A percentile compares a stretch with the other conserved stretches of the same genome.
phyloP scores from a whole-genome alignment of 192 early-diverging fungal genomes.

The Coemansia pectinata region DNA sequence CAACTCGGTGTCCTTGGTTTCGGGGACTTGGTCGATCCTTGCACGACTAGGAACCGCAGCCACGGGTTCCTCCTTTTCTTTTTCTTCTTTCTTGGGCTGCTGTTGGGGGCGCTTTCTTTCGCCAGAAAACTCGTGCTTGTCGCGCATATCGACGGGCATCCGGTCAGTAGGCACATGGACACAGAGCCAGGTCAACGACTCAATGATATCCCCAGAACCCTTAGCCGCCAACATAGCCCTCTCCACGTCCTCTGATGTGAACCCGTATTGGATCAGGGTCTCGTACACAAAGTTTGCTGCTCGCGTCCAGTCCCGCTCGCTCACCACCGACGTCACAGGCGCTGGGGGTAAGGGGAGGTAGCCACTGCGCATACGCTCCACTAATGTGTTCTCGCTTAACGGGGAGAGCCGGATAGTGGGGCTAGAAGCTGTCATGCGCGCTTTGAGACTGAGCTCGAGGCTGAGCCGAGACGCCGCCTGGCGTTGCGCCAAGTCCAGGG shows the following conservation, averaged over 20 bases:
- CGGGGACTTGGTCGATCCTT: neutral
- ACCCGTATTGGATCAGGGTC: constrained; percentile 18
- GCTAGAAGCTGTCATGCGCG: neutral
- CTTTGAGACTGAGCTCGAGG: constrained; percentile 15
- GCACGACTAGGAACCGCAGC: neutral
- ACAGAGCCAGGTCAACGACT: constrained; percentile 33
- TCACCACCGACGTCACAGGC: neutral
- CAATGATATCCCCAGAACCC: constrained; percentile 22
- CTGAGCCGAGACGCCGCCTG: constrained; percentile 19
- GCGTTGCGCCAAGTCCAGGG: constrained; percentile 13
- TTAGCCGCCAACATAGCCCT: constrained; percentile 8
- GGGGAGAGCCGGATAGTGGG: constrained; percentile 1
- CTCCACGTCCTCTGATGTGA: constrained; percentile 11
- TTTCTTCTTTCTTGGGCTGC: neutral
- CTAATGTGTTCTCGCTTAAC: constrained; percentile 17
- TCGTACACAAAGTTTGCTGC: constrained; percentile 33
- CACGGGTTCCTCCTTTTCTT: neutral
- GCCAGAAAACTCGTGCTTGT: constrained; percentile 23
- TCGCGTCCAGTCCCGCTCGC: constrained; percentile 19
- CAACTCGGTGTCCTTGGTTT: neutral
- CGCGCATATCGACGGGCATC: constrained; percentile 40
- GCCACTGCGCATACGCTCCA: constrained; percentile 14
- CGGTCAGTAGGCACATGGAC: constrained; percentile 25
- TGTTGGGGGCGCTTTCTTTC: neutral
- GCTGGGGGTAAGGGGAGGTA: neutral